Evolutionary conservation across 2,329 filamentous ascomycete genomes (phyloP).

Genomic region (Colletotrichum tamarilloi): DNA sequence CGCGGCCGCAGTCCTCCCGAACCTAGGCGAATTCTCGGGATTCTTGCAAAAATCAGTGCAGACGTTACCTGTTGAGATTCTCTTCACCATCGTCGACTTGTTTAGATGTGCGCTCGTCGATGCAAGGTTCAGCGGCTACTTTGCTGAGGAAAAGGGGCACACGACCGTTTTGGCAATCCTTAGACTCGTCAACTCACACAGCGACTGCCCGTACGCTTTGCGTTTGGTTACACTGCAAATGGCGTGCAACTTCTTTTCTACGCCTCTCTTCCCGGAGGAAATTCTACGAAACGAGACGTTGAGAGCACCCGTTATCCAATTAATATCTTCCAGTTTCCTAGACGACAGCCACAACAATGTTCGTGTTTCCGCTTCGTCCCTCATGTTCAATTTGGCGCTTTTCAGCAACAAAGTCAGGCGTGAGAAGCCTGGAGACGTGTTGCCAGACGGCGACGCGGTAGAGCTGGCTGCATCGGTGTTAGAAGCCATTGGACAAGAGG

Average conservation of each 20-base stretch:
- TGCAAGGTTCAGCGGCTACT: conserved; percentile 81
- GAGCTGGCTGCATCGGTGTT: conserved; percentile 85
- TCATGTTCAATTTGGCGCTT: conserved; percentile 85
- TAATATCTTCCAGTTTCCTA: conserved; percentile 82
- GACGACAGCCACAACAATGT: conserved; percentile 80
- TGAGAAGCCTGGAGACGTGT: conserved; percentile 63
- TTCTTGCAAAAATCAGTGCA: conserved; percentile 68
- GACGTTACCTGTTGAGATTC: conserved; percentile 69
- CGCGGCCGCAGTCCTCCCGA: conserved; percentile 76
- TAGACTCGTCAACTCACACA: conserved; percentile 65
- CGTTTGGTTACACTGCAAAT: conserved; percentile 87
- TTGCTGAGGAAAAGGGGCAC: conserved; percentile 79
- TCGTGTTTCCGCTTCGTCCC: conserved; percentile 82
- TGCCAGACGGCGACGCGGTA: conserved; percentile 79
- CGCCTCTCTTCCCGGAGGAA: conserved; percentile 75
- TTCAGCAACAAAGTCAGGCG: conserved; percentile 75
- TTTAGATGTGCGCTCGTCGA: conserved; percentile 83
- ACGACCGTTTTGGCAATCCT: conserved; percentile 72
- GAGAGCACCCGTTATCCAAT: conserved; percentile 69
- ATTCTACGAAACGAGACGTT: conserved; percentile 65
- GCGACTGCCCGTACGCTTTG: conserved; percentile 79
- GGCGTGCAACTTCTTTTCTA: conserved; percentile 86
- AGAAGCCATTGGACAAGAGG: conserved; percentile 74
- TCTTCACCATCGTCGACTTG: conserved; percentile 89
- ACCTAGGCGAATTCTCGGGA: conserved; percentile 72